Conservation (phyloP, 1,284 basidiomycete species). For the Cryptococcus sp. region DNA sequence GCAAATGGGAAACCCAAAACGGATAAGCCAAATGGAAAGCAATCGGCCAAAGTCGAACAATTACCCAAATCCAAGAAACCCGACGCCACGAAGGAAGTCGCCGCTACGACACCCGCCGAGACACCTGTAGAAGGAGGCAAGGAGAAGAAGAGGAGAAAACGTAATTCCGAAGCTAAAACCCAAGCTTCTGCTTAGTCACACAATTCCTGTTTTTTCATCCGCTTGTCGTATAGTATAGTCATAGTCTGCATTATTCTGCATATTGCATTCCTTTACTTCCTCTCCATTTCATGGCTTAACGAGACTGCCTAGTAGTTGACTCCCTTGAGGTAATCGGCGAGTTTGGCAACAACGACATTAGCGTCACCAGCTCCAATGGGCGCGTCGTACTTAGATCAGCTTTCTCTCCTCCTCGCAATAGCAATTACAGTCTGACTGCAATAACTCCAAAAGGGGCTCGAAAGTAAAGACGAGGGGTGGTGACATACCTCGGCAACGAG, state of each 20-base stretch:
- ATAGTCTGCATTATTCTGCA: background rate
- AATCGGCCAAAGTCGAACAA: background rate
- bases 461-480: no score
- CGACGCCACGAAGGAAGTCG: background rate
- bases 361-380: constrained; percentile 66
- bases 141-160: background rate
- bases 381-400: constrained; percentile 54
- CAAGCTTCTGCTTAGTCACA: background rate
- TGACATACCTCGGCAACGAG: constrained; percentile 62
- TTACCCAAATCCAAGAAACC: no score
- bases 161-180: background rate
- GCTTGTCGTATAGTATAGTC: background rate
- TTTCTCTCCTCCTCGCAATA: background rate
- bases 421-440: no score
- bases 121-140: background rate
- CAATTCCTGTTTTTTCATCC: background rate
- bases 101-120: background rate
- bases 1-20: background rate
- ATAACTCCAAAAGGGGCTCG: no score
- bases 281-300: background rate
- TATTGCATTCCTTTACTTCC: background rate
- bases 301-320: constrained; percentile 47
- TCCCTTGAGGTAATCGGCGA: constrained; percentile 76
- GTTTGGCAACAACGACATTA: constrained; percentile 64
- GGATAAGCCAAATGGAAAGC: constrained; percentile 1